Percentiles rank a stretch among this genome's conserved stretches.
phyloP scores from a whole-genome alignment of 768 basidiomycete genomes.

The Termitomyces sp. region DNA sequence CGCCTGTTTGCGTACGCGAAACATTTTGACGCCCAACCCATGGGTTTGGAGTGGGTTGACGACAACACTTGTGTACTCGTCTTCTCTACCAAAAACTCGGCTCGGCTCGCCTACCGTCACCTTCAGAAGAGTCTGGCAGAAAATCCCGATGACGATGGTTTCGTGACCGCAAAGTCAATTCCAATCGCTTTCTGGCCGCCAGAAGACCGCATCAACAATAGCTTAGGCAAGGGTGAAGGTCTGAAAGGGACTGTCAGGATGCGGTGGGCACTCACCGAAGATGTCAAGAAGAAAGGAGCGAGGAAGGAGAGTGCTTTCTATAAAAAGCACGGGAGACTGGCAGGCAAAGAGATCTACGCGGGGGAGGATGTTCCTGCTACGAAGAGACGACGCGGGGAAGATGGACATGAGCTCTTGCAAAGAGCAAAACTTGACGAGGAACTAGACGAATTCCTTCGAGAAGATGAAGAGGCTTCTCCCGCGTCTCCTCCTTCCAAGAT shows the following conservation, averaged over 20 bases:
- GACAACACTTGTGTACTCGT: constrained; percentile 82
- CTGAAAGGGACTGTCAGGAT: constrained; percentile 65
- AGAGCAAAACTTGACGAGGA: constrained; percentile 60
- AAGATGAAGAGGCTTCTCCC: constrained; percentile 34
- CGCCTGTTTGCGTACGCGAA: constrained; percentile 81
- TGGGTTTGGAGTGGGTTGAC: constrained; percentile 84
- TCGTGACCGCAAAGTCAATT: constrained; percentile 63
- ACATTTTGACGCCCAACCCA: constrained; percentile 71
- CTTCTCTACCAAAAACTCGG: constrained; percentile 55
- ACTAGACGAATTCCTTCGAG: constrained; percentile 65
- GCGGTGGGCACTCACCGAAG: constrained; percentile 72
- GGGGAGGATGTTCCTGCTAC: constrained; percentile 25
- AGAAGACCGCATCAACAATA: constrained; percentile 72
- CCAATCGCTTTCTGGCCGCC: constrained; percentile 78
- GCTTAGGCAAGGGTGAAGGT: constrained; percentile 67
- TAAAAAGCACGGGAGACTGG: constrained; percentile 62
- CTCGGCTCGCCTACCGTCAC: constrained; percentile 47
- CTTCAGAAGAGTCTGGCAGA: constrained; percentile 55
- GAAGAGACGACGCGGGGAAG: constrained; percentile 37
- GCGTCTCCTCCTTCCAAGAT: constrained; percentile 61
- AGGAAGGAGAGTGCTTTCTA: constrained; percentile 76
- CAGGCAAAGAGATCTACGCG: constrained; percentile 57
- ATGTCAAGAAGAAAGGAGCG: constrained; percentile 79
- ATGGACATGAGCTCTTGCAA: constrained; percentile 29
- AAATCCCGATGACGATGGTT: constrained; percentile 55